phyloP scores from a whole-genome alignment of 2,329 filamentous ascomycete species.

The Fusarium palustre region DNA sequence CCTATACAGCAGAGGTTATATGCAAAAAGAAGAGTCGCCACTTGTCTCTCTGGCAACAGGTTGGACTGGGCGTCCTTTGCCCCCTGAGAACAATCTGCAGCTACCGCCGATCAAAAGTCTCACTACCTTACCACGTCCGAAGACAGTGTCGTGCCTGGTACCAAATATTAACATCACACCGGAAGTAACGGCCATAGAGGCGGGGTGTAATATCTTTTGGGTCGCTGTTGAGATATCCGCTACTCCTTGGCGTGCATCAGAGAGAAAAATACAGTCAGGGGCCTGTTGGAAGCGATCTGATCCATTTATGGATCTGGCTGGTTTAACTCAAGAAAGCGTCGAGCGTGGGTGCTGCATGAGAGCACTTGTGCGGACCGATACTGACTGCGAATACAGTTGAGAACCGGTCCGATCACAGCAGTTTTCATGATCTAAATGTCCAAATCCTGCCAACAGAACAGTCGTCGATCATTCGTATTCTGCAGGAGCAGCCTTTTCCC shows the following conservation, averaged over 20 bases:
- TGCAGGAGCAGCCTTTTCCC: conserved; percentile 58
- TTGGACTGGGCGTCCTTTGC: background rate
- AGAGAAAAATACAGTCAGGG: background rate
- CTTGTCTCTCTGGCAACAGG: background rate
- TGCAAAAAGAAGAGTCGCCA: background rate
- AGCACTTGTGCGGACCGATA: background rate
- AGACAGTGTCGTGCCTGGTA: conserved; percentile 49
- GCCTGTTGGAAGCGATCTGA: conserved; percentile 7
- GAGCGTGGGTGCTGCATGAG: conserved; percentile 36
- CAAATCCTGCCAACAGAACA: conserved; percentile 58
- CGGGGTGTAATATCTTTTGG: conserved; percentile 57
- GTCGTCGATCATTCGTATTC: conserved; percentile 59
- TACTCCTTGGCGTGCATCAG: conserved; percentile 40
- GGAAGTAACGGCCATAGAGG: conserved; percentile 53
- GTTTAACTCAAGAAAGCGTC: conserved; percentile 24
- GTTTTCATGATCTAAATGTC: conserved; percentile 61
- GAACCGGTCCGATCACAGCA: conserved; percentile 57
- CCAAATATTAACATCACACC: conserved; percentile 60
- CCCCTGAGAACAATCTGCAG: background rate
- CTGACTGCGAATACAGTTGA: conserved; percentile 44
- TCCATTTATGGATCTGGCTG: conserved; percentile 8
- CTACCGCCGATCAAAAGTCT: background rate
- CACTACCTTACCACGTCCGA: background rate
- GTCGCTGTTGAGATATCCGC: conserved; percentile 62
- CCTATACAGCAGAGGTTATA: conserved; percentile 11